Evolutionary conservation across 2,329 filamentous ascomycete genomes (phyloP).

Genomic region (Raffaelea arxii): DNA sequence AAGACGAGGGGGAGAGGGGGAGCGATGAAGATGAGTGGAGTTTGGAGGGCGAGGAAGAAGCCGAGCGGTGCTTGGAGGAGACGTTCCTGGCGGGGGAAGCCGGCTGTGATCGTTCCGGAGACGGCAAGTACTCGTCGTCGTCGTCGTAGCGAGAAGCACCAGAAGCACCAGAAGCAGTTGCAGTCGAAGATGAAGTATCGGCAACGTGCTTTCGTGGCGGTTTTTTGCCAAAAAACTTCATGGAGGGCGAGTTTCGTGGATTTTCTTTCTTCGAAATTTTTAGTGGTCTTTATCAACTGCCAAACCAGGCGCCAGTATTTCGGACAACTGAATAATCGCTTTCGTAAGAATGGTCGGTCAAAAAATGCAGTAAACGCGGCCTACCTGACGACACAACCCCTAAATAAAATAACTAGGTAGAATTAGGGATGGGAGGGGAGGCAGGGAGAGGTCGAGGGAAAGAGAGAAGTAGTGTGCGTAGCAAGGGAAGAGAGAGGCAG

Average conservation of each 20-base stretch:
- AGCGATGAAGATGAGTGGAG: conserved; percentile 4
- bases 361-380: neutral
- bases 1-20: conserved; percentile 1
- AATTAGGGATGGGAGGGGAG: neutral
- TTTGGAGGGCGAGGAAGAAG: conserved; percentile 10
- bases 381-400: no score
- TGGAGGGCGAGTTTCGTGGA: conserved; percentile 18
- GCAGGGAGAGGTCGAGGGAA: neutral
- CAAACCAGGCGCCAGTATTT: conserved; percentile 1
- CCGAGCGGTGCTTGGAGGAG: conserved; percentile 14
- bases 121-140: conserved; percentile 19
- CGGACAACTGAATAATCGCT: conserved; percentile 7
- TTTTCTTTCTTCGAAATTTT: conserved; percentile 5
- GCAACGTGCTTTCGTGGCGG: conserved; percentile 34
- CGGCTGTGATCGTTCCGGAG: conserved; percentile 9
- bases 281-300: neutral
- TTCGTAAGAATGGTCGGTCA: neutral
- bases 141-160: conserved; percentile 22
- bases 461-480: no score
- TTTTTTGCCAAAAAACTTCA: conserved; percentile 46
- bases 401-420: no score
- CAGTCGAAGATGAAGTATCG: conserved; percentile 15
- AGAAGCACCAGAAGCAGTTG: neutral
- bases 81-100: conserved; percentile 7
- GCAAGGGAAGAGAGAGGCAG: conserved; percentile 1